Percentiles rank a stretch among this genome's conserved stretches.
These are phyloP conservation scores for Cutaneotrichosporon sp. DNA, from an alignment of 1,284 basidiomycete genomes.

Conservation along the genomic window DNA sequence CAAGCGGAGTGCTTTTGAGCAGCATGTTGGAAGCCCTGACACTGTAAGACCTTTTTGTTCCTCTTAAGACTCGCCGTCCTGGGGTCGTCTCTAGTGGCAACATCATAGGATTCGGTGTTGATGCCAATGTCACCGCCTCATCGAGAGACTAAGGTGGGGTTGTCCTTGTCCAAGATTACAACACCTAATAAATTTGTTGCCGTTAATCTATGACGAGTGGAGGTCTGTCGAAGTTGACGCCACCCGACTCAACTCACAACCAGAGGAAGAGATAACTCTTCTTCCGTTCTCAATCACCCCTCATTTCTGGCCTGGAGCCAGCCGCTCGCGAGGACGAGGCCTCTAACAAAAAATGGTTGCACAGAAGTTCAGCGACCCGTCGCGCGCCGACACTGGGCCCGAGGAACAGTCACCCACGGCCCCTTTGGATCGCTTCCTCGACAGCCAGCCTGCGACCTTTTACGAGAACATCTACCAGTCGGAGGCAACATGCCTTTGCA, in stretches of 20 bases:
- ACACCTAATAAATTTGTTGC: no score
- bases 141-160: no score
- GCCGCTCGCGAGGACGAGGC: neutral
- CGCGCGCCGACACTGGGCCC: conserved; percentile 13
- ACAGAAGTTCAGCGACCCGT: conserved; percentile 39
- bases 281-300: neutral
- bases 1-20: no score
- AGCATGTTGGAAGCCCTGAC: no score
- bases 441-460: conserved; percentile 78
- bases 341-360: conserved; percentile 35
- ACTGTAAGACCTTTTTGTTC: no score
- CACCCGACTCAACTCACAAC: neutral
- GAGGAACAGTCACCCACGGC: conserved; percentile 37
- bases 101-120: no score
- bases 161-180: no score
- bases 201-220: no score
- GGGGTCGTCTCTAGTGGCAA: no score
- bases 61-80: no score
- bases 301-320: neutral
- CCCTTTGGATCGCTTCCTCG: conserved; percentile 66
- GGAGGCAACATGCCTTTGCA: conserved; percentile 88
- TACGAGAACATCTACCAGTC: conserved; percentile 80
- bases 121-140: no score
- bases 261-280: neutral
- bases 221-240: no score